phyloP scores from a whole-genome alignment of 495 filamentous ascomycete genomes.

The Chaetomium cochliodes region DNA sequence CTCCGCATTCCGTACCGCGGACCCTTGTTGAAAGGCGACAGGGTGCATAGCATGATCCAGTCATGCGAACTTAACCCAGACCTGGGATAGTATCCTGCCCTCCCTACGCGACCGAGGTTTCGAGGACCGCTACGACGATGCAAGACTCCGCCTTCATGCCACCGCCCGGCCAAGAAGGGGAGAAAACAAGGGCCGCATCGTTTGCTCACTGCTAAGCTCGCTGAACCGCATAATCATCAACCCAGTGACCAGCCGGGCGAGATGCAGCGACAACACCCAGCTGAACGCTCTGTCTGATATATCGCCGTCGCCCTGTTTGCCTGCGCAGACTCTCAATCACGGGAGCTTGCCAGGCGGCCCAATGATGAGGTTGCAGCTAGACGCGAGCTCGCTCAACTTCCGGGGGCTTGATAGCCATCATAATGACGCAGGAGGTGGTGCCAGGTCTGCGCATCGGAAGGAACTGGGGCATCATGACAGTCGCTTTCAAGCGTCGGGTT shows the following conservation, averaged over 20 bases:
- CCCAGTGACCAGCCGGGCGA: constrained; percentile 38
- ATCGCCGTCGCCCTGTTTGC: constrained; percentile 27
- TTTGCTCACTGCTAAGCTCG: constrained; percentile 40
- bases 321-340: constrained; percentile 27
- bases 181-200: constrained; percentile 6
- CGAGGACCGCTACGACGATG: constrained; percentile 1
- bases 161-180: constrained; percentile 17
- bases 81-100: constrained; percentile 9
- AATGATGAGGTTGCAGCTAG: constrained; percentile 41
- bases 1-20: constrained; percentile 13
- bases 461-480: constrained; percentile 39
- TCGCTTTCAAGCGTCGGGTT: constrained; percentile 27
- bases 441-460: constrained; percentile 36
- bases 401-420: constrained; percentile 32
- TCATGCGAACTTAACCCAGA: constrained; percentile 16
- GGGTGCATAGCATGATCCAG: constrained; percentile 20
- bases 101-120: constrained; percentile 6
- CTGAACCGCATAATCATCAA: constrained; percentile 24
- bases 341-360: constrained; percentile 57
- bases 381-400: constrained; percentile 52
- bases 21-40: constrained; percentile 16
- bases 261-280: constrained; percentile 24
- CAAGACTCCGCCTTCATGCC: constrained; percentile 14
- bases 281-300: constrained; percentile 26
- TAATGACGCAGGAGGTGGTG: constrained; percentile 4